phyloP scores from a whole-genome alignment of 2,329 filamentous ascomycete species.

The Fusarium secorum region DNA sequence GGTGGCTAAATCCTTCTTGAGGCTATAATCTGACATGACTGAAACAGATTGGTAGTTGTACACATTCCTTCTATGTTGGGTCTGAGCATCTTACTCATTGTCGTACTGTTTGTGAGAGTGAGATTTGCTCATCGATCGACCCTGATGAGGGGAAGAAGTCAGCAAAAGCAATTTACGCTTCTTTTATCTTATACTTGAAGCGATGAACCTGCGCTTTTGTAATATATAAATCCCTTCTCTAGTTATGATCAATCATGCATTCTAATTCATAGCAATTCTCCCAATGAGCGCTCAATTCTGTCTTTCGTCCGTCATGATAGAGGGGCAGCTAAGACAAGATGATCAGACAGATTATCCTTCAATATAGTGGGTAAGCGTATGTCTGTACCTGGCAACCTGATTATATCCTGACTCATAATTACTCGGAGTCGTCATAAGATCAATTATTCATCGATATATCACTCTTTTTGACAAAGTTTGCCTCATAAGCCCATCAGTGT shows the following conservation, averaged over 20 bases:
- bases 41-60: background rate
- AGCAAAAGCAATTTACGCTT: background rate
- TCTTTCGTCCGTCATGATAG: background rate
- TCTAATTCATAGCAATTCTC: no score
- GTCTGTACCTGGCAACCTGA: background rate
- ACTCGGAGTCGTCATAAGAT: background rate
- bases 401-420: background rate
- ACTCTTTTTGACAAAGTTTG: background rate
- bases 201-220: background rate
- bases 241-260: no score
- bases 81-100: background rate
- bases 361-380: background rate
- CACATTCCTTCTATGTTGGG: background rate
- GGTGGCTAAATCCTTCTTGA: background rate
- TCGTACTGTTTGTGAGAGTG: background rate
- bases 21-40: conserved; percentile 20
- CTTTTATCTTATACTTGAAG: background rate
- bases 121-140: background rate
- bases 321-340: background rate
- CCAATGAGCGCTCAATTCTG: background rate
- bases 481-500: background rate
- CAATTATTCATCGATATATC: background rate
- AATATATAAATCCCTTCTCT: no score
- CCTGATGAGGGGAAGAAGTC: background rate
- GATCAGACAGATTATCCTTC: background rate